Conservation (phyloP, 2,329 filamentous ascomycete genomes). For the Aspergillus candidus region DNA sequence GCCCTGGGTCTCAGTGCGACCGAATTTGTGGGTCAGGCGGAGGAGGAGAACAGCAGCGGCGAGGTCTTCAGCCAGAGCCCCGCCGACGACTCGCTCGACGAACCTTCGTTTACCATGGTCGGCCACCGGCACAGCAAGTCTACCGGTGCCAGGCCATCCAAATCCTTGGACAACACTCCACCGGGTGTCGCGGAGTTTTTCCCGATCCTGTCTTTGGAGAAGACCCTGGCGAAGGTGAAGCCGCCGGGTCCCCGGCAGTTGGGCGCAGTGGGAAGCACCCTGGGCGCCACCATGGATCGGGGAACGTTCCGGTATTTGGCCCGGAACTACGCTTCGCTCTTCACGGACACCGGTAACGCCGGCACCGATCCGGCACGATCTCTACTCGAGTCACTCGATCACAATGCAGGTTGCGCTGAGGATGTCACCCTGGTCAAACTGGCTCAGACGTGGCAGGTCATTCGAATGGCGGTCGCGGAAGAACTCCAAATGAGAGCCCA, state of each 20-base stretch:
- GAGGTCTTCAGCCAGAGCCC: constrained; percentile 48
- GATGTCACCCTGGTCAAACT: constrained; percentile 45
- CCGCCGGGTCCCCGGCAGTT: constrained; percentile 40
- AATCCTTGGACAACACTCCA: constrained; percentile 50
- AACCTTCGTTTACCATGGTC: constrained; percentile 47
- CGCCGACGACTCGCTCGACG: constrained; percentile 53
- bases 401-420: constrained; percentile 51
- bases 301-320: constrained; percentile 40
- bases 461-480: constrained; percentile 46
- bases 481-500: constrained; percentile 42
- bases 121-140: constrained; percentile 44
- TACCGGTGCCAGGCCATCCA: constrained; percentile 43
- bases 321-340: constrained; percentile 36
- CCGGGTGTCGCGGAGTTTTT: constrained; percentile 43
- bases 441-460: constrained; percentile 55
- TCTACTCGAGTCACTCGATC: constrained; percentile 42
- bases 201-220: constrained; percentile 47
- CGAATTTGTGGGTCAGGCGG: constrained; percentile 36
- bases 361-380: constrained; percentile 23
- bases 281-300: constrained; percentile 41
- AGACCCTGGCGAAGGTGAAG: constrained; percentile 42
- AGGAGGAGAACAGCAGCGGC: constrained; percentile 40
- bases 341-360: constrained; percentile 22
- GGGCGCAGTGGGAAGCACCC: constrained; percentile 45
- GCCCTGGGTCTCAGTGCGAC: constrained; percentile 35